These are phyloP conservation scores for Agarophyton chilense DNA, from an alignment of 23 red algal species.

Conservation along the genomic window DNA sequence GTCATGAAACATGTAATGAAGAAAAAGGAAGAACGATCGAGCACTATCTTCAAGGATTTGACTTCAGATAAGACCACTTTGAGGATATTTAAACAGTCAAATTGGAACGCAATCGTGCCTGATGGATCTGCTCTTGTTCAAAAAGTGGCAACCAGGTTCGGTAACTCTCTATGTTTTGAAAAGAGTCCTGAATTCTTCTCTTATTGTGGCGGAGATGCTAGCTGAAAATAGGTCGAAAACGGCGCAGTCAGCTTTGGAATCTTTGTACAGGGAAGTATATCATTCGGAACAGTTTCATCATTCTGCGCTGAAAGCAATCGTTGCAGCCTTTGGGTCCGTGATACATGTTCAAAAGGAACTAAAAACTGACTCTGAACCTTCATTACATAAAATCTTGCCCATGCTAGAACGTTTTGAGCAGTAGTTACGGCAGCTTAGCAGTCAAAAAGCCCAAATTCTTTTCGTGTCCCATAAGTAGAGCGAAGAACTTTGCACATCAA, in stretches of 20 bases:
- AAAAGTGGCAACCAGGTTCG: not conserved
- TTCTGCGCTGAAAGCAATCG: not conserved
- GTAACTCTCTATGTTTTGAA: not conserved
- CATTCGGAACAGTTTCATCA: not conserved
- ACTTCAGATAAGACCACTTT: too few species aligned
- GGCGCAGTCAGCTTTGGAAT: not conserved
- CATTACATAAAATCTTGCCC: not conserved
- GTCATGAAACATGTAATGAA: too few species aligned
- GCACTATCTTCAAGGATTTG: too few species aligned
- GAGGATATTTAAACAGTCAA: too few species aligned
- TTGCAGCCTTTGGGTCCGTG: not conserved
- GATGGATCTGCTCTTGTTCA: not conserved
- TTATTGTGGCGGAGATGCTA: not conserved
- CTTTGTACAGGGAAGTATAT: not conserved
- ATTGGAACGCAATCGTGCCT: not conserved
- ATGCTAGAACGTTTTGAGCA: not conserved
- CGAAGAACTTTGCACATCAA: not conserved
- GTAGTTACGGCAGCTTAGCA: not conserved
- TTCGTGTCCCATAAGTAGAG: not conserved
- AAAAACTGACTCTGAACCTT: not conserved
- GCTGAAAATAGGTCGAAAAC: not conserved
- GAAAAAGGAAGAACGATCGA: too few species aligned
- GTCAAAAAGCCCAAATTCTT: not conserved
- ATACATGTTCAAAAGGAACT: not conserved
- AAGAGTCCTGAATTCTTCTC: not conserved